Evolutionary conservation across 2,329 filamentous ascomycete species (phyloP).

Genomic region (Fusarium sp.): DNA sequence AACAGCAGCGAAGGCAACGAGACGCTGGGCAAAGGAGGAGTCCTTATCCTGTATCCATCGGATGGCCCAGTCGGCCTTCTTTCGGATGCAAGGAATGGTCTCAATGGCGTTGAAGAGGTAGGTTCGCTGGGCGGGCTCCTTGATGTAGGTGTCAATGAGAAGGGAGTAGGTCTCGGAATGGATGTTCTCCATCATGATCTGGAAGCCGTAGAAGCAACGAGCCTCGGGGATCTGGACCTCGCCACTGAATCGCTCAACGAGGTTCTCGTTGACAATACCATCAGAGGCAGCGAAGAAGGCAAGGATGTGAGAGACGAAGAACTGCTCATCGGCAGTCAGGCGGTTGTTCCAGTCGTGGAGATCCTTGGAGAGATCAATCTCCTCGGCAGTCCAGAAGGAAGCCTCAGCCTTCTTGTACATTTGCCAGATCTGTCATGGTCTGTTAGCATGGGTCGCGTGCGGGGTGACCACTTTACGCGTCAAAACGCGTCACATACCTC

Average conservation of each 20-base stretch:
- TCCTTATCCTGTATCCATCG: conserved; percentile 94
- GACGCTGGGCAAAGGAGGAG: conserved; percentile 93
- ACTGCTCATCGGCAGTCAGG: conserved; percentile 95
- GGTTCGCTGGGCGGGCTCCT: conserved; percentile 91
- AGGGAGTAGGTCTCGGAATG: conserved; percentile 99
- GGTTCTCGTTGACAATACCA: conserved; percentile 99
- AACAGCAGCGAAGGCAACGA: conserved; percentile 96
- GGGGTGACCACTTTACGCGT: conserved; percentile 75
- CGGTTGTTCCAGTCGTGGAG: conserved; percentile 99
- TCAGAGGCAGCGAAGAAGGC: conserved; percentile 99
- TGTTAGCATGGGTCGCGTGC: conserved; percentile 53
- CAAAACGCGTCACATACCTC: conserved; percentile 79
- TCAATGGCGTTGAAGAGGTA: conserved; percentile 99
- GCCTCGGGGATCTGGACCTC: conserved; percentile 98
- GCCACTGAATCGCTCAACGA: conserved; percentile 95
- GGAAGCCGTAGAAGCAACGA: conserved; percentile 99
- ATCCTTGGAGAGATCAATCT: conserved; percentile 99
- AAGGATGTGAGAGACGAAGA: conserved; percentile 97
- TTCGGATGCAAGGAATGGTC: conserved; percentile 97
- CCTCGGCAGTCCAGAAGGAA: conserved; percentile 99
- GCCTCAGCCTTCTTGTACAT: conserved; percentile 99
- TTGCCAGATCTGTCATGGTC: conserved; percentile 85
- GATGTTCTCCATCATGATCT: conserved; percentile 99
- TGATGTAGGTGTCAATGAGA: conserved; percentile 99
- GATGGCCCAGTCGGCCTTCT: conserved; percentile 98